These are phyloP conservation scores for Sporothrix curviconia DNA, from an alignment of 2,329 filamentous ascomycete species.

Conservation along the genomic window DNA sequence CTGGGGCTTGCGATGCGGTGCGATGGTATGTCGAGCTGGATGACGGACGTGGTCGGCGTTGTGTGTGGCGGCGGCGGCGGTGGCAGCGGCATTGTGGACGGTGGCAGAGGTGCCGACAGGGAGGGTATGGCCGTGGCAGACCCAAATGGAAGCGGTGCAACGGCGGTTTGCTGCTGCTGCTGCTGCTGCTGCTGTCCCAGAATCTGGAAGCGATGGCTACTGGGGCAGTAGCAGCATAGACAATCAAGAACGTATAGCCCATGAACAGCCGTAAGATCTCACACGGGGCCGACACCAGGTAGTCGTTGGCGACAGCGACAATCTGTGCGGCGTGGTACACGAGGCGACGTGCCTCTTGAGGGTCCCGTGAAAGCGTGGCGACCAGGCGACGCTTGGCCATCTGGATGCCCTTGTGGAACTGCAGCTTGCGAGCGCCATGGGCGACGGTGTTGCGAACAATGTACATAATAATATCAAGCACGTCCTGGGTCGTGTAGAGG, in stretches of 20 bases:
- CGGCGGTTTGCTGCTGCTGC: not conserved
- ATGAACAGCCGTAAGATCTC: slow-evolving; percentile 29
- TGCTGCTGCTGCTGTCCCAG: not conserved
- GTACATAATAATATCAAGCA: slow-evolving; percentile 26
- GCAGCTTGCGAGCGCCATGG: slow-evolving; percentile 8
- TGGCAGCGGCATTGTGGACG: not conserved
- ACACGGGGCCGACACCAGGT: slow-evolving; percentile 26
- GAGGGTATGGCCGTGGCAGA: not conserved
- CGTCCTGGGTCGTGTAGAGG: slow-evolving; percentile 23
- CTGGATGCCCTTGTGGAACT: slow-evolving; percentile 19
- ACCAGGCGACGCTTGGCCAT: slow-evolving; percentile 23
- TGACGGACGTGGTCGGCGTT: not conserved
- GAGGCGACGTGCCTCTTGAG: slow-evolving; percentile 20
- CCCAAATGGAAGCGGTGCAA: not conserved
- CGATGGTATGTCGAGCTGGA: slow-evolving; percentile 21
- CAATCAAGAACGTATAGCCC: slow-evolving; percentile 27
- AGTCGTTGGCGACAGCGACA: slow-evolving; percentile 25
- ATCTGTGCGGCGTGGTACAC: slow-evolving; percentile 28
- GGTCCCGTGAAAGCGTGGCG: slow-evolving; percentile 21
- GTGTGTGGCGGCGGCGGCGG: not conserved
- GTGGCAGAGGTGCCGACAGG: not conserved
- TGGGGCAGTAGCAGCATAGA: slow-evolving; percentile 23
- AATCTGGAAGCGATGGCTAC: not conserved
- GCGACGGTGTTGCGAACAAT: slow-evolving; percentile 26
- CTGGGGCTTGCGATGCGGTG: slow-evolving; percentile 13